Percentiles rank a stretch among this genome's conserved stretches.
phyloP scores from a whole-genome alignment of 768 basidiomycete genomes.

The Mycena venus region DNA sequence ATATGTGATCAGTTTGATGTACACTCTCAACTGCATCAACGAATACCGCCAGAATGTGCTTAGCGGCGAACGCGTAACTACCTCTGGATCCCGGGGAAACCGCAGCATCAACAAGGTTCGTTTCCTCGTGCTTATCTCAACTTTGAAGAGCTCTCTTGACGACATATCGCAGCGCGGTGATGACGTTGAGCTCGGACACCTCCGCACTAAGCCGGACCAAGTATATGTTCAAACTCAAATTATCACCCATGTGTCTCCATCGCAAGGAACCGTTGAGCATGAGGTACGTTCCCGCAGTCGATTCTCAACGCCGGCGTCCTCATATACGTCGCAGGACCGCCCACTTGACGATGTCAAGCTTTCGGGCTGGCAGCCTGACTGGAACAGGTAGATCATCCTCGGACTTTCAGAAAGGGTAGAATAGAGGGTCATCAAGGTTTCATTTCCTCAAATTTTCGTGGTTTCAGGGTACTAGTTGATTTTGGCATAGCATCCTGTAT shows the following conservation, averaged over 20 bases:
- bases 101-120: slow-evolving; percentile 13
- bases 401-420: background rate
- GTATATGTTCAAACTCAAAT: slow-evolving; percentile 29
- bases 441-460: background rate
- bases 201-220: slow-evolving; percentile 11
- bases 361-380: slow-evolving; percentile 24
- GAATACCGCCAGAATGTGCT: slow-evolving; percentile 18
- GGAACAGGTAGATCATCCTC: background rate
- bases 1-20: slow-evolving; percentile 23
- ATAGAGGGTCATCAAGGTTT: background rate
- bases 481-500: background rate
- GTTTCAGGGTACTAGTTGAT: background rate
- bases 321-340: background rate
- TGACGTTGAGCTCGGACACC: slow-evolving; percentile 24
- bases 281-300: background rate
- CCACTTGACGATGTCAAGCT: slow-evolving; percentile 3
- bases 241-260: slow-evolving; percentile 28
- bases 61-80: slow-evolving; percentile 13
- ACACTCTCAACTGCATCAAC: slow-evolving; percentile 30
- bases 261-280: slow-evolving; percentile 8
- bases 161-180: background rate
- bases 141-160: background rate
- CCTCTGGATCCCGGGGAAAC: slow-evolving; percentile 24
- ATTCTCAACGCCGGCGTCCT: background rate
- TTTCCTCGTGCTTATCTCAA: background rate